A percentile compares a stretch with the other conserved stretches of the same genome.
phyloP scores from a whole-genome alignment of 1,139 yeast genomes.

The Saccharomyces uvarum region DNA sequence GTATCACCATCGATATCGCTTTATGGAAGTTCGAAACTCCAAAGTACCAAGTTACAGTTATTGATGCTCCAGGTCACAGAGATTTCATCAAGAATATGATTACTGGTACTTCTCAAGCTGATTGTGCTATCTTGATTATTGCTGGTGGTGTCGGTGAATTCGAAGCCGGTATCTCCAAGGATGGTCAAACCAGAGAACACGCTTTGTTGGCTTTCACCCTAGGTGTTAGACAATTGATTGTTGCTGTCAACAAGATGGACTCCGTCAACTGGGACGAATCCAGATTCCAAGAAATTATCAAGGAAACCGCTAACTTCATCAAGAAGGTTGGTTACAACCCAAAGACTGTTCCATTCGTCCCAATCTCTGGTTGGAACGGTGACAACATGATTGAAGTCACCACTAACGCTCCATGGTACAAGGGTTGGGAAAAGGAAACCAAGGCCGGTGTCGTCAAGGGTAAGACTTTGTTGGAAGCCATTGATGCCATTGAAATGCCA shows the following conservation, averaged over 20 bases:
- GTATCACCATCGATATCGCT: constrained; percentile 93
- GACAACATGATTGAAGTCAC: constrained; percentile 86
- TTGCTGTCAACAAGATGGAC: constrained; percentile 92
- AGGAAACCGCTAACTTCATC: constrained; percentile 82
- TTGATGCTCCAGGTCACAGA: constrained; percentile 96
- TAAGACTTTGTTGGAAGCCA: constrained; percentile 82
- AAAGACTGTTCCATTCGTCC: constrained; percentile 87
- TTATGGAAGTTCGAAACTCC: constrained; percentile 96
- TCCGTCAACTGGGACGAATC: constrained; percentile 78
- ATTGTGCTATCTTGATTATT: constrained; percentile 91
- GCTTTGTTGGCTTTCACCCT: constrained; percentile 96
- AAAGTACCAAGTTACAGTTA: constrained; percentile 85
- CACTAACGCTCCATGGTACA: constrained; percentile 83
- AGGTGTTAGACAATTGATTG: constrained; percentile 89
- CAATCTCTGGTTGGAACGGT: constrained; percentile 92
- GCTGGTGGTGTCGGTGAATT: constrained; percentile 98
- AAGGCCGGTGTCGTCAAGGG: constrained; percentile 71
- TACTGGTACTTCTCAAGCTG: constrained; percentile 94
- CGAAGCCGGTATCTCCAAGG: constrained; percentile 98
- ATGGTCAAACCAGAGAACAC: constrained; percentile 98
- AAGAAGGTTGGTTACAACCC: constrained; percentile 93
- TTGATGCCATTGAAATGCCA: constrained; percentile 82
- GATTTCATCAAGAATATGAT: constrained; percentile 94
- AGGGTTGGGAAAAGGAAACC: constrained; percentile 86
- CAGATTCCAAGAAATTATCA: constrained; percentile 73